These are phyloP conservation scores for Plasmodium vivax DNA, from an alignment of 169 alveolate genomes.

Conservation along the genomic window DNA sequence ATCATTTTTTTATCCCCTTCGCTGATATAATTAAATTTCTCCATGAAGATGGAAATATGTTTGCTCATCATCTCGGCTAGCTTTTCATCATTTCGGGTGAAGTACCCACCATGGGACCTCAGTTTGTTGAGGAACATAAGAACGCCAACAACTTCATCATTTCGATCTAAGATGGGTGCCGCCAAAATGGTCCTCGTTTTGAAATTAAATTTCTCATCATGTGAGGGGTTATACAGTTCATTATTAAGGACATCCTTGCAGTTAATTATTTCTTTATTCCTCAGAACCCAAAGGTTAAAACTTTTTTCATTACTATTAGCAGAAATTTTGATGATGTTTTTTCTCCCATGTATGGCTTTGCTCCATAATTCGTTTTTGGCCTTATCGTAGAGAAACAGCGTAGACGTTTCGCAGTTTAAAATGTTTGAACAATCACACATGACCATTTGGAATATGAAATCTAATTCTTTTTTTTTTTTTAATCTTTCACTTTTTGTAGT, in stretches of 20 bases:
- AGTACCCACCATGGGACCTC: slow-evolving; percentile 66
- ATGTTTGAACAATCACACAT: slow-evolving; percentile 70
- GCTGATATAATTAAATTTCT: slow-evolving; percentile 59
- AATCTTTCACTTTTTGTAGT: slow-evolving; percentile 65
- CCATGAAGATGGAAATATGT: slow-evolving; percentile 70
- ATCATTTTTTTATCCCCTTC: slow-evolving; percentile 72
- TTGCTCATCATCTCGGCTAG: slow-evolving; percentile 68
- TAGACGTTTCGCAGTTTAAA: slow-evolving; percentile 61
- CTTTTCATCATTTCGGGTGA: slow-evolving; percentile 51
- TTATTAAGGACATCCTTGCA: slow-evolving; percentile 54
- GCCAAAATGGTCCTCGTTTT: slow-evolving; percentile 64
- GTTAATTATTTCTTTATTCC: slow-evolving; percentile 69
- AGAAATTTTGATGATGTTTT: slow-evolving; percentile 52
- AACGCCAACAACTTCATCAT: slow-evolving; percentile 63
- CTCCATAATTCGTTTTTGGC: slow-evolving; percentile 71
- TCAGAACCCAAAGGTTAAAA: slow-evolving; percentile 57
- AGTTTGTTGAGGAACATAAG: slow-evolving; percentile 62
- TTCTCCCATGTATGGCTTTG: slow-evolving; percentile 71
- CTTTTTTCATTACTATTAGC: slow-evolving; percentile 69
- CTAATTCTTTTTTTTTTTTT: slow-evolving; percentile 61
- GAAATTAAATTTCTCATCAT: slow-evolving; percentile 69
- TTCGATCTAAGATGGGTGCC: slow-evolving; percentile 66
- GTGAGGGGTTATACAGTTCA: slow-evolving; percentile 53
- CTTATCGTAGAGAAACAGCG: slow-evolving; percentile 53
- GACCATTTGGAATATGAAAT: slow-evolving; percentile 71